Conservation (phyloP, 768 basidiomycete genomes). For the Boletales sp. region DNA sequence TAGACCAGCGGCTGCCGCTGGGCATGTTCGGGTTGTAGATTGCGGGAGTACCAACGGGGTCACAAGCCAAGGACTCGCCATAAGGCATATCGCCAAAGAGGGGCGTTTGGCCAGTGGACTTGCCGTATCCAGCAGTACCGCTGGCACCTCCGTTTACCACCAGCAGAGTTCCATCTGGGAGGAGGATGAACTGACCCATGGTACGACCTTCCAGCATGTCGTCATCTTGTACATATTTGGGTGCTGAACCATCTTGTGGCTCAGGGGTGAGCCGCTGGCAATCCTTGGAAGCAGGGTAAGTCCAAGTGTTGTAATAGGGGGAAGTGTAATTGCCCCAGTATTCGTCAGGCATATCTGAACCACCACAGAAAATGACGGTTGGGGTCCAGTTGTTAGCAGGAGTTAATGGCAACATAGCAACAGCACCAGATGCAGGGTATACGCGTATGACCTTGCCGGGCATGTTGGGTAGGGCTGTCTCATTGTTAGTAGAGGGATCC, state of each 20-base stretch:
- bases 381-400: slow-evolving; percentile 85
- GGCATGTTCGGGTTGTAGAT: slow-evolving; percentile 80
- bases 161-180: slow-evolving; percentile 73
- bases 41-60: slow-evolving; percentile 72
- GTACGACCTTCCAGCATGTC: slow-evolving; percentile 71
- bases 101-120: slow-evolving; percentile 44
- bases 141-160: slow-evolving; percentile 80
- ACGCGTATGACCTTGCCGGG: slow-evolving; percentile 71
- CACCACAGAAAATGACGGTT: slow-evolving; percentile 89
- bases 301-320: slow-evolving; percentile 73
- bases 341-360: slow-evolving; percentile 70
- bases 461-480: slow-evolving; percentile 68
- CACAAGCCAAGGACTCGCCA: slow-evolving; percentile 73
- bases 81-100: slow-evolving; percentile 57
- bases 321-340: slow-evolving; percentile 76
- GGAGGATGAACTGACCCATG: slow-evolving; percentile 91
- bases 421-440: slow-evolving; percentile 89
- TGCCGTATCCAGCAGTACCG: slow-evolving; percentile 87
- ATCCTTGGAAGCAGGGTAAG: slow-evolving; percentile 63
- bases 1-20: slow-evolving; percentile 72
- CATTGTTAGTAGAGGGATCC: slow-evolving; percentile 53
- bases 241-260: slow-evolving; percentile 60
- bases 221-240: slow-evolving; percentile 69
- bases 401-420: slow-evolving; percentile 88
- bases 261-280: slow-evolving; percentile 89